These are phyloP conservation scores for Talaromyces sp. DNA, from an alignment of 2,329 filamentous ascomycete genomes.

Conservation along the genomic window DNA sequence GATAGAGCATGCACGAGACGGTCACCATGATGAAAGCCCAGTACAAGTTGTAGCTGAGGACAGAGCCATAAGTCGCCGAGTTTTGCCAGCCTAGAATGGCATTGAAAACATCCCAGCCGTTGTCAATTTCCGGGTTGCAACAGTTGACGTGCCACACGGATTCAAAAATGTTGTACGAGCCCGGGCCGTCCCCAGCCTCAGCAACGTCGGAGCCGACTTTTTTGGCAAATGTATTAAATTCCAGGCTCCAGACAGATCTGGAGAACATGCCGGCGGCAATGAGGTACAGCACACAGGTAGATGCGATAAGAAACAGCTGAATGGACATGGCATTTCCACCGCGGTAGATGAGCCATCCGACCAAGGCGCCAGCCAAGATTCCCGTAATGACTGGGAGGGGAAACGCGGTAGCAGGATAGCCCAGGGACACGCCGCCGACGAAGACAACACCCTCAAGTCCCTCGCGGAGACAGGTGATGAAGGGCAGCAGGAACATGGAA, in stretches of 20 bases:
- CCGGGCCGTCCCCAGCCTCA: conserved; percentile 61
- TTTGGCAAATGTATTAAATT: conserved; percentile 59
- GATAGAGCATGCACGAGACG: conserved; percentile 52
- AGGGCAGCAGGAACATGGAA: conserved; percentile 78
- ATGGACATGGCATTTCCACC: conserved; percentile 61
- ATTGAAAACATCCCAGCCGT: conserved; percentile 84
- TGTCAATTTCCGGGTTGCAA: conserved; percentile 67
- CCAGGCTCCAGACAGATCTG: conserved; percentile 67
- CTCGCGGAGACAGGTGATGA: conserved; percentile 81
- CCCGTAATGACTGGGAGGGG: conserved; percentile 72
- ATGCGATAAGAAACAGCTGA: conserved; percentile 74
- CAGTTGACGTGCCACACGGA: conserved; percentile 84
- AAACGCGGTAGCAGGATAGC: conserved; percentile 67
- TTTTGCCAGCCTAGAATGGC: conserved; percentile 83
- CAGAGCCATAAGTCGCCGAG: conserved; percentile 79
- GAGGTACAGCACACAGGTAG: conserved; percentile 78
- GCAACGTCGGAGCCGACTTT: conserved; percentile 53
- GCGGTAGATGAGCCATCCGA: conserved; percentile 71
- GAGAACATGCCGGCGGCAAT: conserved; percentile 80
- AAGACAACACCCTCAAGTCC: conserved; percentile 84
- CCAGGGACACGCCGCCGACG: conserved; percentile 75
- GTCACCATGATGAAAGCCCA: conserved; percentile 67
- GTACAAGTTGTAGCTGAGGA: conserved; percentile 83
- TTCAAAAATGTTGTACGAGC: conserved; percentile 71
- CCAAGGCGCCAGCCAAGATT: conserved; percentile 57